Evolutionary conservation across 768 basidiomycete species (phyloP), one percentile per base, ranked within the genome.

Genomic region (Lactifluus pinguis): DNA sequence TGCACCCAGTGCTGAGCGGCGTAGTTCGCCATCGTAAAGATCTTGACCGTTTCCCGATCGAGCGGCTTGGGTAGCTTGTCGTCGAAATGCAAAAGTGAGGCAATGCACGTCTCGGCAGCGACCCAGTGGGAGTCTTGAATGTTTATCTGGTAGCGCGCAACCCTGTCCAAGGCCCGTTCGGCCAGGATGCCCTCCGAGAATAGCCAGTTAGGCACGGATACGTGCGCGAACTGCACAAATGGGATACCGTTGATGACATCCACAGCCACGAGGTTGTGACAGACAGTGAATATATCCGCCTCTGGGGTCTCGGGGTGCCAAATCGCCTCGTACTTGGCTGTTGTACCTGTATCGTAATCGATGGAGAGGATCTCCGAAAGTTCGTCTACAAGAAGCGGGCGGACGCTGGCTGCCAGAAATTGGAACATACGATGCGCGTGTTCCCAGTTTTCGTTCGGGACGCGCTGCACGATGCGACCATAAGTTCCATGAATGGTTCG

Each of bases 341-440:
- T 53, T 3, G 63, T 64, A n/a, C 53, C 51, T 15, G 55, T 61
- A 29, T 62, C 61, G 30, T 57, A 63, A 29, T 70, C 61, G 32
- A 70, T 63, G 11, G 65, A 51, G 13, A 70, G 49, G 39, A 65
- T 66, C 53, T 69, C 68, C 14, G 60, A 65, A 15, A 70, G 54
- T 48, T 70, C 68, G 11, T 59, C 53, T 7, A 69, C 44, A 13
- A 44, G 53, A 51, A 71, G 49, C 9, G 68, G 65, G 17, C 62
- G 52, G 6, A 32, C 38, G 29, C 62, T 34, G 32, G 64, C 65
- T 2, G 61, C 45, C 25, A 71, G 62, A 49, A 67, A 68, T n/a
- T 61, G 56, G n/a, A 71, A 60, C 34, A 65, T 49, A 1, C 67
- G 62, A 38, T 50, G 44, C 11, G 64, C 65, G 51, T 47, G 53